A percentile compares a stretch with the other conserved stretches of the same genome.
Evolutionary conservation across 192 early-diverging fungal species (phyloP).

Genomic region (Coemansia pectinata): DNA sequence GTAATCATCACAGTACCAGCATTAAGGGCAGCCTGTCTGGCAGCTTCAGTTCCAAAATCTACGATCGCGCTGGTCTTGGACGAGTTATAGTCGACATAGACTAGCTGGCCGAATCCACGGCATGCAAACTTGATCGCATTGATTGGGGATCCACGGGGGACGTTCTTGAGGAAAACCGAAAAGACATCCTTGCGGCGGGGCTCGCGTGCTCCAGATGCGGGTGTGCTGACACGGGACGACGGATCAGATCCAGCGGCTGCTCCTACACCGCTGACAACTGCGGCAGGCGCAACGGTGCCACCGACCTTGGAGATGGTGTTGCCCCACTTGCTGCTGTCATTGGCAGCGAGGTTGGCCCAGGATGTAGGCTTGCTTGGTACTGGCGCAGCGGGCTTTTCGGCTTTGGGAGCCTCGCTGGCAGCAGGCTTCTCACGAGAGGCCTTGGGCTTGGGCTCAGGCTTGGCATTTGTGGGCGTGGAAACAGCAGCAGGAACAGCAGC

Average conservation of each 20-base stretch:
- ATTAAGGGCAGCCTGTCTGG: constrained; percentile 62
- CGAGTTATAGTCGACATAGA: constrained; percentile 58
- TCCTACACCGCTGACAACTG: constrained; percentile 16
- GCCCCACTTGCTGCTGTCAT: constrained; percentile 60
- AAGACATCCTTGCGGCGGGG: constrained; percentile 51
- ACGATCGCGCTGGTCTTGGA: constrained; percentile 67
- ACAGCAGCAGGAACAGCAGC: neutral
- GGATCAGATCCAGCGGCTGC: constrained; percentile 23
- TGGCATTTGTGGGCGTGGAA: constrained; percentile 18
- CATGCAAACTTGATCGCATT: constrained; percentile 60
- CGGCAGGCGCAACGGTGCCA: constrained; percentile 55
- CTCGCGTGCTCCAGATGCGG: constrained; percentile 43
- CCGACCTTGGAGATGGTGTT: constrained; percentile 56
- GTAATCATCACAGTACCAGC: constrained; percentile 22
- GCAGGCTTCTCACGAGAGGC: constrained; percentile 45
- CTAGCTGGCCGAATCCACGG: constrained; percentile 60
- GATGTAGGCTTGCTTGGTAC: constrained; percentile 65
- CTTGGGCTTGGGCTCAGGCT: constrained; percentile 44
- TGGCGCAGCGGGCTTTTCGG: constrained; percentile 24
- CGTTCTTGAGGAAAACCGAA: constrained; percentile 66
- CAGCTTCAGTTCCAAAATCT: constrained; percentile 65
- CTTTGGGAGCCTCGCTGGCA: constrained; percentile 15
- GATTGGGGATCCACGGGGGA: constrained; percentile 56
- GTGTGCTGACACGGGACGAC: constrained; percentile 38
- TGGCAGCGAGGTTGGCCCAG: constrained; percentile 77